Evolutionary conservation across 169 alveolate species (phyloP), one percentile per base, ranked within the genome.

Genomic region (Plasmodium adleri): DNA sequence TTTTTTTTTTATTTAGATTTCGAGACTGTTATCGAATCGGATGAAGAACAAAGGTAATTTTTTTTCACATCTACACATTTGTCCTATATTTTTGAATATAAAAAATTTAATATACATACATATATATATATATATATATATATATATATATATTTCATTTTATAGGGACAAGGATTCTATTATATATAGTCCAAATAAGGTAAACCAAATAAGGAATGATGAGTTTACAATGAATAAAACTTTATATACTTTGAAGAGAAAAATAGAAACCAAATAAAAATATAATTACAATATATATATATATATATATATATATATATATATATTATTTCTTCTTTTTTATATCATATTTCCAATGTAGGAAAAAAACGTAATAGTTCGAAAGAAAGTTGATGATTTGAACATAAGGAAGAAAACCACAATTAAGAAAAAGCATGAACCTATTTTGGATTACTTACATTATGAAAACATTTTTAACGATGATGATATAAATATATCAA

Each of bases 371-470:
- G 0, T 10, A 28, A 17, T 58, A 63, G 17, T 59, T 64, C 58
- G 32, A 66, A 74, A 74, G 73, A 74, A 63, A 45, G 52, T 24
- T 13, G 71, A 76, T 13, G 24, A 39, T 8, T 45, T 76, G 26
- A 47, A 76, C 66, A 50, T 64, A 15, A 20, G 45, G 22, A 56
- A 68, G 59, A 76, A 76, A 64, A 49, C 26, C n/a, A 76, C 50
- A 5, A 64, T 24, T 68, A 76, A 50, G 50, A 15, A 26, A 43
- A 76, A 47, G 43, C 32, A 59, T 63, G 28, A 32, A 13, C n/a
- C 20, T 47, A 50, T 64, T 68, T 50, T 66, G 47, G 89, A 76
- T 76, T 76, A 76, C 52, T 43, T 76, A 28, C 89, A 76, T 64
- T 76, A 76, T 64, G 54, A 76, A 47, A 76, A 76, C 67, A 24